Percentiles rank a stretch among this genome's conserved stretches.
Conservation (phyloP, 352 stramenopile genomes). For the Phytophthora pinifolia region DNA sequence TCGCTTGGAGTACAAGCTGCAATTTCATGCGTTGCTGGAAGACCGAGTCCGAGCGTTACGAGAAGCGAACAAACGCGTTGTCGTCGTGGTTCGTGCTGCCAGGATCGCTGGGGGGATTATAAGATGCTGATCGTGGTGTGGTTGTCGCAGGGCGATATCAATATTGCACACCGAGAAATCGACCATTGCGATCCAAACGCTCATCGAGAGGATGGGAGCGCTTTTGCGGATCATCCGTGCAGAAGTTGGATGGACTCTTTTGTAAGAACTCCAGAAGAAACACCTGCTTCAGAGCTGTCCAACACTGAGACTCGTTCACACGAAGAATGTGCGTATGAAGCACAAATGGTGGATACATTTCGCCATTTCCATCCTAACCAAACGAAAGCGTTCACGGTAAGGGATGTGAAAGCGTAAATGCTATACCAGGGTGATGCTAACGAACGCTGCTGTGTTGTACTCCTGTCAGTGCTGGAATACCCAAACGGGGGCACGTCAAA, state of each 20-base stretch:
- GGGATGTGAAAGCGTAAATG: too few relatives aligned
- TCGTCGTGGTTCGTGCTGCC: conserved; percentile 56
- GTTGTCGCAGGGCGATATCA: conserved; percentile 71
- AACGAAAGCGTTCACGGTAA: conserved; percentile 80
- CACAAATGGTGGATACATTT: conserved; percentile 76
- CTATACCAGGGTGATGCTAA: too few relatives aligned
- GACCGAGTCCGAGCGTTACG: conserved; percentile 58
- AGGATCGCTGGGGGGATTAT: neutral
- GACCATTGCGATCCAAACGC: conserved; percentile 69
- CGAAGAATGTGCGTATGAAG: neutral
- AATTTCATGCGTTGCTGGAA: conserved; percentile 74
- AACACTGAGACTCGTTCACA: neutral
- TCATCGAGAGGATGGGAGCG: conserved; percentile 24
- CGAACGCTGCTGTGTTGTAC: too few relatives aligned
- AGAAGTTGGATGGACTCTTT: conserved; percentile 70
- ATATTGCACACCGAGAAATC: conserved; percentile 77
- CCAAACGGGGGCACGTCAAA: conserved; percentile 79
- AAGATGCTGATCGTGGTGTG: neutral
- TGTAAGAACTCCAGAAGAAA: conserved; percentile 18
- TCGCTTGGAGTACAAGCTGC: conserved; percentile 85
- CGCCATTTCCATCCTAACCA: conserved; percentile 72
- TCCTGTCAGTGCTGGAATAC: conserved; percentile 83
- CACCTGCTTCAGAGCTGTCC: neutral
- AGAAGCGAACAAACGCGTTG: conserved; percentile 49
- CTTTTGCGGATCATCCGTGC: conserved; percentile 66